Evolutionary conservation across 805 yeast species (phyloP).

Genomic region (Pichia heedii): DNA sequence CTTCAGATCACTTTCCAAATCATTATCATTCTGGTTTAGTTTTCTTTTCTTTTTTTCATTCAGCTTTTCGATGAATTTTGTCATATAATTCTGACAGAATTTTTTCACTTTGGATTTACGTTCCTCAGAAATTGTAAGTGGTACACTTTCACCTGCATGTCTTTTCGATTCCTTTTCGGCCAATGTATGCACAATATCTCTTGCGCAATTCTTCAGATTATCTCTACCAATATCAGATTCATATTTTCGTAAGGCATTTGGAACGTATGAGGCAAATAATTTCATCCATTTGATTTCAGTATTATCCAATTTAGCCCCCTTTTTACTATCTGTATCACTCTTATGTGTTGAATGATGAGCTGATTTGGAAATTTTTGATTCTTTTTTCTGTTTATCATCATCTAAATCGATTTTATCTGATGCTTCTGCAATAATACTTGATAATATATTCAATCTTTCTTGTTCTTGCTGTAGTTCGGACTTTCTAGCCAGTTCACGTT

Average conservation of each 20-base stretch:
- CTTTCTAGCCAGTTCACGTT: slow-evolving; percentile 24
- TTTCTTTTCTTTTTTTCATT: slow-evolving; percentile 29
- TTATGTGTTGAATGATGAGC: not conserved
- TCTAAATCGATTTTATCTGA: slow-evolving; percentile 11
- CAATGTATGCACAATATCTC: slow-evolving; percentile 62
- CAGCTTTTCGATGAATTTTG: slow-evolving; percentile 45
- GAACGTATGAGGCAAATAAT: slow-evolving; percentile 64
- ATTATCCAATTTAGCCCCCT: slow-evolving; percentile 22
- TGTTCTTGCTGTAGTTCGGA: slow-evolving; percentile 21
- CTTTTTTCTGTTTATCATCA: slow-evolving; percentile 2
- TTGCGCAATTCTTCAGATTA: slow-evolving; percentile 64
- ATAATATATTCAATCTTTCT: slow-evolving; percentile 17
- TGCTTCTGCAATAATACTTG: slow-evolving; percentile 23
- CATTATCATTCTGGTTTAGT: not conserved
- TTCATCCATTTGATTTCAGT: slow-evolving; percentile 31
- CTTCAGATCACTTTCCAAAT: slow-evolving; percentile 1
- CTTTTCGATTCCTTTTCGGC: slow-evolving; percentile 59
- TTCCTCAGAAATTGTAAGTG: slow-evolving; percentile 49
- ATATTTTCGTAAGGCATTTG: slow-evolving; percentile 64
- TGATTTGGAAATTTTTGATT: not conserved
- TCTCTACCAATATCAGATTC: slow-evolving; percentile 63
- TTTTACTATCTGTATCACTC: not conserved
- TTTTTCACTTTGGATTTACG: slow-evolving; percentile 61
- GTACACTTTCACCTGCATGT: slow-evolving; percentile 34
- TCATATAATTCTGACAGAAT: slow-evolving; percentile 59